phyloP scores from a whole-genome alignment of 2,329 filamentous ascomycete species.

The Xylariaceae sp. region DNA sequence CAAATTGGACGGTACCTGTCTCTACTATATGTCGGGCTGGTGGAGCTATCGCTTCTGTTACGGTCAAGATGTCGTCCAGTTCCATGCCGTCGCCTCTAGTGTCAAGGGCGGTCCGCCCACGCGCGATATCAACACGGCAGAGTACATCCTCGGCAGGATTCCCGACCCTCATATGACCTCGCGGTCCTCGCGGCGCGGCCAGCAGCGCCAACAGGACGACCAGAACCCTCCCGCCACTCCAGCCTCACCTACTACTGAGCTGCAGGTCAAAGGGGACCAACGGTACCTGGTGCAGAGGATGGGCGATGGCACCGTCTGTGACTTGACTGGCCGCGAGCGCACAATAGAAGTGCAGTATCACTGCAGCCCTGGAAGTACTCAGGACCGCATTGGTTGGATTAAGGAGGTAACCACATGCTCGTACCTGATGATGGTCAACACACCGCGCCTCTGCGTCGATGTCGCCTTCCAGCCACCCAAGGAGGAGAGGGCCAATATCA shows the following conservation, averaged over 20 bases:
- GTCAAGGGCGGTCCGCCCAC: conserved; percentile 75
- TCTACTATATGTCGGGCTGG: conserved; percentile 86
- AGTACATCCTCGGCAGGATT: conserved; percentile 77
- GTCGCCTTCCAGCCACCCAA: conserved; percentile 84
- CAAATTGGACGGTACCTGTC: conserved; percentile 78
- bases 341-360: conserved; percentile 84
- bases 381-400: conserved; percentile 86
- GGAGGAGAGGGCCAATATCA: conserved; percentile 76
- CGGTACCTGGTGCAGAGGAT: conserved; percentile 86
- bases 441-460: conserved; percentile 85
- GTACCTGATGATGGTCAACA: conserved; percentile 93
- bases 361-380: conserved; percentile 76
- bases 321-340: conserved; percentile 80
- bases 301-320: conserved; percentile 80
- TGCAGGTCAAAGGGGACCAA: conserved; percentile 83
- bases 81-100: conserved; percentile 77
- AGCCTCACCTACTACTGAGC: conserved; percentile 61
- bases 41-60: conserved; percentile 98
- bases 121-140: conserved; percentile 76
- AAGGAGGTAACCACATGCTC: conserved; percentile 91
- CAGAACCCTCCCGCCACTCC: conserved; percentile 24
- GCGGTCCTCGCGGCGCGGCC: conserved; percentile 35
- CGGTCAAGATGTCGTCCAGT: conserved; percentile 85
- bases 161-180: conserved; percentile 35
- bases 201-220: conserved; percentile 27